A percentile compares a stretch with the other conserved stretches of the same genome.
Conservation (phyloP, 352 stramenopile species). For the Pythium pyrilobum region DNA sequence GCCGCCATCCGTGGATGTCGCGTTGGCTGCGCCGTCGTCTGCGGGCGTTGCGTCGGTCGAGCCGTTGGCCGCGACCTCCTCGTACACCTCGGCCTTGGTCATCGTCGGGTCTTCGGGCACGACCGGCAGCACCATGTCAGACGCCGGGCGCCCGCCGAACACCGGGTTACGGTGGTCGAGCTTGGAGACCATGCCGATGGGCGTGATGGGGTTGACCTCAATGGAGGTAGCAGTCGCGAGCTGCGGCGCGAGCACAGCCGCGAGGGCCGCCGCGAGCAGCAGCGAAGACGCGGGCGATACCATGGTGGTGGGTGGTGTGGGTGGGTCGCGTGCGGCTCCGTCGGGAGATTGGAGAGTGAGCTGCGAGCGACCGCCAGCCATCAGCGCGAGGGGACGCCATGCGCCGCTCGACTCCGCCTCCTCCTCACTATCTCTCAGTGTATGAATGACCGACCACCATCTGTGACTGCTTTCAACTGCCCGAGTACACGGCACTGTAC, state of each 20-base stretch:
- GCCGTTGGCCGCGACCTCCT: background rate
- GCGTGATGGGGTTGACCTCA: constrained; percentile 5
- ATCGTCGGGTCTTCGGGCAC: constrained; percentile 5
- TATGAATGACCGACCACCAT: no score
- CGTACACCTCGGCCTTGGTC: constrained; percentile 1
- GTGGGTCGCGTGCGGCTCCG: background rate
- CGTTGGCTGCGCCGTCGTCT: no score
- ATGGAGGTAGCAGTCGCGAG: constrained; percentile 1
- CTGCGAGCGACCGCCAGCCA: no score
- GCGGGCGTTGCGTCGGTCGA: background rate
- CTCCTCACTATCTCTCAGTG: no score
- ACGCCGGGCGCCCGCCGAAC: background rate
- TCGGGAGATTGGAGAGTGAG: constrained; percentile 8
- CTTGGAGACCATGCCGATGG: background rate
- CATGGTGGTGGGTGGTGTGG: background rate
- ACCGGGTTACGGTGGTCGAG: constrained; percentile 1
- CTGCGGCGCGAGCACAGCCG: background rate
- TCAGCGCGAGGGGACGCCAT: background rate
- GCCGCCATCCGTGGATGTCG: background rate
- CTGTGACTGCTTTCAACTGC: no score
- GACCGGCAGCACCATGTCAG: background rate
- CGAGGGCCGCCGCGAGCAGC: background rate
- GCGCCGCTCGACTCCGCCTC: no score
- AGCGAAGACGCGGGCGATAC: background rate
- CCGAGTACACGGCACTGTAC: no score